Evolutionary conservation across 2,329 filamentous ascomycete genomes (phyloP).

Genomic region (Paracamarosporium sp.): DNA sequence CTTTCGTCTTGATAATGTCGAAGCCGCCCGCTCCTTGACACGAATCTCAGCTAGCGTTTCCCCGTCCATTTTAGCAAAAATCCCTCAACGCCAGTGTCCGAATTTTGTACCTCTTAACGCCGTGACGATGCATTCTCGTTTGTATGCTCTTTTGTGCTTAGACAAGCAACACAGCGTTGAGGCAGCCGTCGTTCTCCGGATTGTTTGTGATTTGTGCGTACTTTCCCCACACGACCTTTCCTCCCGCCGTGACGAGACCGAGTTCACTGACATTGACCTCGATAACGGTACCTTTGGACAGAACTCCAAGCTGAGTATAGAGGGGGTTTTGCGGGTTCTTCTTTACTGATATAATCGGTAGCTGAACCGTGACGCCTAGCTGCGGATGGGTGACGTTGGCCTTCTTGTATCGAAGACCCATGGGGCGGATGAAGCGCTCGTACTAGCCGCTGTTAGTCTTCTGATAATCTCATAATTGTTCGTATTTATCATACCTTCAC

Average conservation of each 20-base stretch:
- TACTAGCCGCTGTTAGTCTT: too few species aligned
- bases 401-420: constrained; percentile 82
- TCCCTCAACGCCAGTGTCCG: constrained; percentile 8
- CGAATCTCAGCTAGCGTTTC: neutral
- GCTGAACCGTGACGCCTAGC: constrained; percentile 77
- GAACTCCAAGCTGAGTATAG: constrained; percentile 85
- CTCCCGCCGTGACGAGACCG: constrained; percentile 86
- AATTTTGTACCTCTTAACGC: constrained; percentile 2
- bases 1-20: neutral
- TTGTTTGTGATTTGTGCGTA: constrained; percentile 47
- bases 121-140: constrained; percentile 2
- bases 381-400: constrained; percentile 77
- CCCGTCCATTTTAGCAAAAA: neutral
- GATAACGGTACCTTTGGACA: constrained; percentile 59
- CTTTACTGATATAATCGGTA: constrained; percentile 70
- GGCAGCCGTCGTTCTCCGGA: constrained; percentile 47
- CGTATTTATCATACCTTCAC: too few species aligned
- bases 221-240: constrained; percentile 67
- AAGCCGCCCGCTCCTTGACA: neutral
- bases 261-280: constrained; percentile 95
- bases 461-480: too few species aligned
- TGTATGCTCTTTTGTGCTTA: constrained; percentile 10
- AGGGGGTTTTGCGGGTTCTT: constrained; percentile 88
- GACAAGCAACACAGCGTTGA: constrained; percentile 46
- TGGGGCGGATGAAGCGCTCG: constrained; percentile 50